phyloP scores from a whole-genome alignment of 192 early-diverging fungal species.

The Coemansia sp. region DNA sequence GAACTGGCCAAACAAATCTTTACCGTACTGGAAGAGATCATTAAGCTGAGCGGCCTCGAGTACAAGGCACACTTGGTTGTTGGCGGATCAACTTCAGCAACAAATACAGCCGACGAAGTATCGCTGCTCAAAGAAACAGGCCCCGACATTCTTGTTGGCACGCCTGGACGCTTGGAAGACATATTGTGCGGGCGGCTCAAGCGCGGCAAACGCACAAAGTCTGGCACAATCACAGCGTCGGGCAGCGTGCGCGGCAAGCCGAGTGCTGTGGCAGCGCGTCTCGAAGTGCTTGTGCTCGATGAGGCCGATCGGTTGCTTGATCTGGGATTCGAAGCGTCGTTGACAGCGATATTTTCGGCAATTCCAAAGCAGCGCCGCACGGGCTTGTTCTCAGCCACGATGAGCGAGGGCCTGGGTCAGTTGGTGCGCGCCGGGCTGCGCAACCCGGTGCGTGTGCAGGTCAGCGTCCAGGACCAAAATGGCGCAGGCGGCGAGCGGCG shows the following conservation, averaged over 20 bases:
- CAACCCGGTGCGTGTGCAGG: conserved; percentile 85
- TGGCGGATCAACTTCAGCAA: conserved; percentile 46
- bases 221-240: conserved; percentile 34
- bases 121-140: conserved; percentile 56
- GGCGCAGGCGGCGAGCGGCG: conserved; percentile 15
- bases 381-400: conserved; percentile 94
- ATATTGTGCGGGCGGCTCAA: conserved; percentile 55
- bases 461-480: conserved; percentile 84
- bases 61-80: conserved; percentile 43
- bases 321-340: conserved; percentile 84
- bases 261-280: conserved; percentile 64
- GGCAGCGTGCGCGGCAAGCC: conserved; percentile 46
- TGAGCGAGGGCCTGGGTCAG: conserved; percentile 84
- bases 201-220: conserved; percentile 36
- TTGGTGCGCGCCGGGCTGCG: conserved; percentile 84
- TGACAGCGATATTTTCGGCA: conserved; percentile 73
- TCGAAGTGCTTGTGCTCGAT: conserved; percentile 89
- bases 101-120: conserved; percentile 43
- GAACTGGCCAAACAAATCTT: conserved; percentile 89
- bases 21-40: conserved; percentile 64
- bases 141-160: conserved; percentile 85
- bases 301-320: conserved; percentile 93
- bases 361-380: conserved; percentile 95
- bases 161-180: conserved; percentile 87
- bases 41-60: conserved; percentile 15